Conservation (phyloP, 352 stramenopile genomes). For the Chrysophaeum taylorii region DNA sequence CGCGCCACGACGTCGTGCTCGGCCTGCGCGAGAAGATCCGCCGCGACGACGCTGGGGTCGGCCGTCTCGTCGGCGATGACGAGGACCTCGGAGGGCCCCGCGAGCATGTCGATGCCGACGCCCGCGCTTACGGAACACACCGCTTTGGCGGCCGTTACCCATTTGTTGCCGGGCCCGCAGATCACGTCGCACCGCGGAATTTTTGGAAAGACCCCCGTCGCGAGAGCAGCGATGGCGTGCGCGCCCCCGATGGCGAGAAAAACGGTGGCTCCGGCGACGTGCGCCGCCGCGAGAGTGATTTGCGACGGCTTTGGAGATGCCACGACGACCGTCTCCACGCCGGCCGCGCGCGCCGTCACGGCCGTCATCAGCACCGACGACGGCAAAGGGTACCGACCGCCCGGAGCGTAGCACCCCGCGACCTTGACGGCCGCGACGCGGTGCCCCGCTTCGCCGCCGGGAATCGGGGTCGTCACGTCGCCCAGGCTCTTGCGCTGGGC, state of each 20-base stretch:
- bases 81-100: slow-evolving; percentile 91
- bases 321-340: slow-evolving; percentile 85
- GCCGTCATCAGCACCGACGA: slow-evolving; percentile 96
- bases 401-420: slow-evolving; percentile 92
- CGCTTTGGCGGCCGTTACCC: slow-evolving; percentile 93
- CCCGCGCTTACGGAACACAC: slow-evolving; percentile 71
- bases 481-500: slow-evolving; percentile 75
- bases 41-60: slow-evolving; percentile 61
- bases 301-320: slow-evolving; percentile 74
- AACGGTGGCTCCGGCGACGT: slow-evolving; percentile 76
- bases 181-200: slow-evolving; percentile 92
- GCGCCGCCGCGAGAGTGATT: slow-evolving; percentile 83
- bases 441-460: slow-evolving; percentile 84
- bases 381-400: slow-evolving; percentile 88
- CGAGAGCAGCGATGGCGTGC: slow-evolving; percentile 87
- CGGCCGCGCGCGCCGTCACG: slow-evolving; percentile 80
- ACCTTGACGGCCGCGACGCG: slow-evolving; percentile 64
- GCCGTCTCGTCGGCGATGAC: slow-evolving; percentile 86
- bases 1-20: slow-evolving; percentile 94
- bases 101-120: slow-evolving; percentile 98
- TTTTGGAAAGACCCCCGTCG: slow-evolving; percentile 72
- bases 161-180: slow-evolving; percentile 95
- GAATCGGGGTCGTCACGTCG: slow-evolving; percentile 85
- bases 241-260: slow-evolving; percentile 60
- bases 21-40: slow-evolving; percentile 75